Percentiles rank a stretch among this genome's conserved stretches.
phyloP scores from a whole-genome alignment of 345 rosid genomes.

The Eucalyptus curtisii region DNA sequence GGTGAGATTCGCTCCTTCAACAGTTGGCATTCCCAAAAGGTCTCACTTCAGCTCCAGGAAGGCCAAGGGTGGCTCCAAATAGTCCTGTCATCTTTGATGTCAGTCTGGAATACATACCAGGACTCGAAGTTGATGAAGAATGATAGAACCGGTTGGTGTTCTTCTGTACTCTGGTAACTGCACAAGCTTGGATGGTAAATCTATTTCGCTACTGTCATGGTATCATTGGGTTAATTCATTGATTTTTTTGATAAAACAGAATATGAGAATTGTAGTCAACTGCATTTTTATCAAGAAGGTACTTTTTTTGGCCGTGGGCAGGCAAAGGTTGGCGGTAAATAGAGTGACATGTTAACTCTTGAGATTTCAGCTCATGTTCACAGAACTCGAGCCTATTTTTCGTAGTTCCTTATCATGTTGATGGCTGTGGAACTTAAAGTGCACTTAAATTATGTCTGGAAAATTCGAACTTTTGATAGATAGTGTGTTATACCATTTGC shows the following conservation, averaged over 20 bases:
- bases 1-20: neutral
- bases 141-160: neutral
- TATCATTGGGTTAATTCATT: neutral
- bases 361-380: neutral
- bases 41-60: slow-evolving; percentile 81
- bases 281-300: neutral
- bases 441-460: neutral
- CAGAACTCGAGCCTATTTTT: neutral
- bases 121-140: slow-evolving; percentile 59
- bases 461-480: neutral
- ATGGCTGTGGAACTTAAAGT: neutral
- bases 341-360: neutral
- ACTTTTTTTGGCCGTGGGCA: neutral
- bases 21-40: slow-evolving; percentile 97
- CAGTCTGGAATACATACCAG: slow-evolving; percentile 88
- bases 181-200: neutral
- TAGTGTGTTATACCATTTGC: neutral
- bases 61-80: slow-evolving; percentile 91
- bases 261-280: neutral
- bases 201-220: neutral
- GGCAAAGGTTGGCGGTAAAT: neutral
- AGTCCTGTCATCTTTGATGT: slow-evolving; percentile 87
- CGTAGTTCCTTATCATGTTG: neutral
- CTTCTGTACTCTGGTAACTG: neutral
- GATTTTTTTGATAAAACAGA: neutral